A percentile compares a stretch with the other conserved stretches of the same genome.
Conservation (phyloP, 805 yeast species). For the Vanderwaltozyma verrucispora region DNA sequence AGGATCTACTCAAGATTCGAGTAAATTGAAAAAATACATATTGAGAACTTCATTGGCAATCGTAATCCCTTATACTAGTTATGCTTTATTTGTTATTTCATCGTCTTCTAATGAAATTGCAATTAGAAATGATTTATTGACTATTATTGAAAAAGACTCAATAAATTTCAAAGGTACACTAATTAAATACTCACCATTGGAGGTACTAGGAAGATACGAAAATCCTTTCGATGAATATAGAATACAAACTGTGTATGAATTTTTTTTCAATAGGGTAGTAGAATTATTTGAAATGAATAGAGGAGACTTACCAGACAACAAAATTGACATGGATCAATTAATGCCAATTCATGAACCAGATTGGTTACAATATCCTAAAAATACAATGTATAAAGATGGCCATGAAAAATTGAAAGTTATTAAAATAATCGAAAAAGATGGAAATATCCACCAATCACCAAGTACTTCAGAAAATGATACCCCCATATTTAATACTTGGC, state of each 20-base stretch:
- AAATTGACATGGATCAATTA: conserved; percentile 38
- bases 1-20: too few species aligned
- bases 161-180: conserved; percentile 16
- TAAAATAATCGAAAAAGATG: background rate
- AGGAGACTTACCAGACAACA: conserved; percentile 46
- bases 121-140: conserved; percentile 27
- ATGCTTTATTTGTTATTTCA: conserved; percentile 50
- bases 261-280: conserved; percentile 56
- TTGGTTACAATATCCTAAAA: conserved; percentile 30
- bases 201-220: conserved; percentile 69
- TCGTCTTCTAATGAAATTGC: conserved; percentile 46
- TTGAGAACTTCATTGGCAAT: conserved; percentile 1
- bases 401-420: conserved; percentile 1
- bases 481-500: conserved; percentile 54
- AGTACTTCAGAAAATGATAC: conserved; percentile 3
- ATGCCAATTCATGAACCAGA: conserved; percentile 57
- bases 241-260: conserved; percentile 82
- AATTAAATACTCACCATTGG: conserved; percentile 35
- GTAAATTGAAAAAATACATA: too few species aligned
- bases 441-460: background rate
- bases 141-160: conserved; percentile 10
- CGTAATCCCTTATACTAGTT: conserved; percentile 47
- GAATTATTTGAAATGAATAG: conserved; percentile 59
- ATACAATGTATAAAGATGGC: conserved; percentile 9
- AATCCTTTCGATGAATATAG: conserved; percentile 89